Evolutionary conservation across 139 green algal species (phyloP), one percentile per base, ranked within the genome.

Genomic region (Volvox reticuliferus): DNA sequence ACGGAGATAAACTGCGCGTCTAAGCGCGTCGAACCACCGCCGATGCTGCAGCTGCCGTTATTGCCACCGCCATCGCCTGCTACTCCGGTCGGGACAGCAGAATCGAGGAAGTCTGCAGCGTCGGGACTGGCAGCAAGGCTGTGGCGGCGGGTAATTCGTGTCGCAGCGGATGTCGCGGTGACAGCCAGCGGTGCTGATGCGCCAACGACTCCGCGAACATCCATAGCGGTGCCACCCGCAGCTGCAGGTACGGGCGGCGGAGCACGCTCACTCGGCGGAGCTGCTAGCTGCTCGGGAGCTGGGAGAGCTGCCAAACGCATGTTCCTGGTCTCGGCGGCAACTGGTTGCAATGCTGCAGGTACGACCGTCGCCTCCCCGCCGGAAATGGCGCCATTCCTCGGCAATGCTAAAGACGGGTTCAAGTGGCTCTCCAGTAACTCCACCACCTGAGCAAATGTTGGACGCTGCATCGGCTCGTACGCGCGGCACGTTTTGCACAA

Each of bases 401-500:
- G 35, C 63, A 26, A 13, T 24, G 28, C 36, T 30, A 35, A 17
- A 1, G 65, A 65, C 0, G 81, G 81, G 28, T 69, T 82, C 62
- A 82, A 91, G 28, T 89, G 69, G 24, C 26, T 22, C 24, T 93
- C 87, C 73, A 93, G 75, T 0, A 33, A 80, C 9, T 65, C 63
- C 30, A 93, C 32, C 24, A 93, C 89, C 12, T 89, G 71, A 1
- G 37, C 18, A 33, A 93, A 93, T 18, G 28, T 76, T n/a, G 91
- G 91, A 3, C 91, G 91, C 30, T 82, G 77, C 24, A n/a, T 22
- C 16, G 91, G 91, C 44, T 92, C 87, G 61, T 73, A 44, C 1
- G 81, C 62, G 87, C 90, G 87, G 73, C 91, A 93, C 24, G 73
- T 62, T 24, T 30, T 62, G 82, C 91, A 93, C 9, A 93, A 87